These are phyloP conservation scores for Patellifolia procumbens DNA, from an alignment of 179 eudicot species.

Conservation along the genomic window DNA sequence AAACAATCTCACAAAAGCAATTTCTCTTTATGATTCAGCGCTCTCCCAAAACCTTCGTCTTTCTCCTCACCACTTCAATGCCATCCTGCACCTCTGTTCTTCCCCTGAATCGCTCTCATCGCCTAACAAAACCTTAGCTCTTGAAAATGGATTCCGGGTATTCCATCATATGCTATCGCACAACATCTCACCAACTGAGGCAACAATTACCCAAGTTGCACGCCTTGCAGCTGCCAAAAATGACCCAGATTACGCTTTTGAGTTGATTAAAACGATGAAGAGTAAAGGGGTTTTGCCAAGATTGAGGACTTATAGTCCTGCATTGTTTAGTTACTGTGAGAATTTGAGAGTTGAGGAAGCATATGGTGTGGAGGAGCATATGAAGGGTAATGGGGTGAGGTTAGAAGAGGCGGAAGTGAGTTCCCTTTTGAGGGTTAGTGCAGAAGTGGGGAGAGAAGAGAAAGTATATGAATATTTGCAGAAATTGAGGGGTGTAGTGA, in stretches of 20 bases:
- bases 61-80: constrained; percentile 58
- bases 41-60: constrained; percentile 44
- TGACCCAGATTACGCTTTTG: constrained; percentile 63
- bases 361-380: constrained; percentile 65
- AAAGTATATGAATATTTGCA: constrained; percentile 85
- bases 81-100: constrained; percentile 74
- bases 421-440: constrained; percentile 69
- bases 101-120: constrained; percentile 36
- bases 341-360: constrained; percentile 60
- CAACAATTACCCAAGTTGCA: constrained; percentile 63
- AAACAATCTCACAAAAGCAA: constrained; percentile 61
- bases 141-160: constrained; percentile 65
- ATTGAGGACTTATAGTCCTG: constrained; percentile 74
- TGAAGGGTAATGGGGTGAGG: constrained; percentile 47
- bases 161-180: constrained; percentile 49
- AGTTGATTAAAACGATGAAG: constrained; percentile 49
- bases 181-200: constrained; percentile 58
- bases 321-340: constrained; percentile 56
- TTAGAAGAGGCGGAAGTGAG: constrained; percentile 65
- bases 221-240: constrained; percentile 58
- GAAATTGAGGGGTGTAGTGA: constrained; percentile 58
- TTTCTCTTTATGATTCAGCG: constrained; percentile 66
- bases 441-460: constrained; percentile 44
- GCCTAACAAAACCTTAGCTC: constrained; percentile 35
- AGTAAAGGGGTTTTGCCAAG: constrained; percentile 40